Base-by-base conservation (phyloP, 2,329 filamentous ascomycete genomes). In the Fusarium avenaceum region DNA sequence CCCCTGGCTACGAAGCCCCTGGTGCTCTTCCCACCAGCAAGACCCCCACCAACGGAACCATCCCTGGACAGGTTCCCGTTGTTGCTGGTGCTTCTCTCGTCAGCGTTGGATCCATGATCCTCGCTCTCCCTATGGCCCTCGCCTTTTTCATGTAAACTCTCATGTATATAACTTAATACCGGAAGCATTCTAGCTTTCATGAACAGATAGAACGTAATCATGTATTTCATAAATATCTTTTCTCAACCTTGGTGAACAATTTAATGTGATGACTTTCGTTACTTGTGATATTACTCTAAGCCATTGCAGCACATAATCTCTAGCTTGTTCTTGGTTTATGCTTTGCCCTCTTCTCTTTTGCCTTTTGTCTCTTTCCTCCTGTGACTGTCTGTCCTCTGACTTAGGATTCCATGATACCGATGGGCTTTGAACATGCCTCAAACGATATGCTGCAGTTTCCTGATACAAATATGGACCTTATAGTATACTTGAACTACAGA, bases 91-190 rank as follows among this genome's bases (percentile, higher is more conserved):
- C 63, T 49, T 55, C 61, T 61, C 48, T 65, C 15, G 28, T 61
- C 28, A 65, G 61, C 20, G 61, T 56, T 44, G 55, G 61, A 51
- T 49, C 43, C 15, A 45, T 65, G 30, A 33, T 65, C 14, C 61
- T 65, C 8, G 48, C 62, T 19, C 33, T 65, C 35, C 63, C 63
- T 24, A 33, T 65, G 55, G 63, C 55, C 32, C 48, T 65, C 33
- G 63, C 54, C 35, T 65, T 65, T 49, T 11, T 61, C 20, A 55
- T 65, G 63, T 65, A 65, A 65, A 65, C 65, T 54, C 14, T 61
- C 20, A 55, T 65, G 63, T 65, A 65, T 65, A 65, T 65, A 65
- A 35, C 40, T 64, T 64, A 50, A 51, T 64, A 35, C 24, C 26
- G 52, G 14, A 20, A 47, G 59, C 52, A 9, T 22, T 47, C 76